Evolutionary conservation across 257 asterid species (phyloP).

Genomic region (Asclepias syriaca): DNA sequence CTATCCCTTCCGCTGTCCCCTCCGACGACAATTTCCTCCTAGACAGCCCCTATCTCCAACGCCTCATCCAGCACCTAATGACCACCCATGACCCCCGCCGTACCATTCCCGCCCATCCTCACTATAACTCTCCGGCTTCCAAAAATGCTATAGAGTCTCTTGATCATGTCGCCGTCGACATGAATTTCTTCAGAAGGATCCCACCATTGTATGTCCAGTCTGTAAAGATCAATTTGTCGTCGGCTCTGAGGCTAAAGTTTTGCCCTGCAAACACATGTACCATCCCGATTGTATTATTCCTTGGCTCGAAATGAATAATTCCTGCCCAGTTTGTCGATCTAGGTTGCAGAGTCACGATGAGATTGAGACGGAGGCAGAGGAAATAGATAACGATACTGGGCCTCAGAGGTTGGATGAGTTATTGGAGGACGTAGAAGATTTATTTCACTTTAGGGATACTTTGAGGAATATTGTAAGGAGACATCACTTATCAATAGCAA

Average conservation of each 20-base stretch:
- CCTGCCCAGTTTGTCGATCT: conserved; percentile 84
- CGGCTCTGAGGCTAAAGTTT: conserved; percentile 41
- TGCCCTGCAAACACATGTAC: conserved; percentile 71
- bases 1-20: conserved; percentile 31
- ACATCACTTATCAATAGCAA: conserved; percentile 28
- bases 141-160: conserved; percentile 54
- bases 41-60: conserved; percentile 61
- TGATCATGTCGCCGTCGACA: conserved; percentile 33
- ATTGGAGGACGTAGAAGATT: conserved; percentile 49
- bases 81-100: conserved; percentile 33
- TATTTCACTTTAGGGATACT: conserved; percentile 46
- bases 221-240: conserved; percentile 68
- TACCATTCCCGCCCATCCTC: conserved; percentile 27
- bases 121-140: conserved; percentile 51
- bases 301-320: conserved; percentile 77
- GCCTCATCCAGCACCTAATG: conserved; percentile 68
- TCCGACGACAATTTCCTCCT: conserved; percentile 73
- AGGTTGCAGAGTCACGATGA: conserved; percentile 47
- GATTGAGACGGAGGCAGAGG: conserved; percentile 20
- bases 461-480: conserved; percentile 54
- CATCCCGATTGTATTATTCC: conserved; percentile 78
- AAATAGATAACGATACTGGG: conserved; percentile 33
- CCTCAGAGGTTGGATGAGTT: conserved; percentile 54
- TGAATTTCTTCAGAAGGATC: conserved; percentile 45
- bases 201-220: conserved; percentile 54